Evolutionary conservation across 768 basidiomycete genomes (phyloP).

Genomic region (Suillus hirtellus): DNA sequence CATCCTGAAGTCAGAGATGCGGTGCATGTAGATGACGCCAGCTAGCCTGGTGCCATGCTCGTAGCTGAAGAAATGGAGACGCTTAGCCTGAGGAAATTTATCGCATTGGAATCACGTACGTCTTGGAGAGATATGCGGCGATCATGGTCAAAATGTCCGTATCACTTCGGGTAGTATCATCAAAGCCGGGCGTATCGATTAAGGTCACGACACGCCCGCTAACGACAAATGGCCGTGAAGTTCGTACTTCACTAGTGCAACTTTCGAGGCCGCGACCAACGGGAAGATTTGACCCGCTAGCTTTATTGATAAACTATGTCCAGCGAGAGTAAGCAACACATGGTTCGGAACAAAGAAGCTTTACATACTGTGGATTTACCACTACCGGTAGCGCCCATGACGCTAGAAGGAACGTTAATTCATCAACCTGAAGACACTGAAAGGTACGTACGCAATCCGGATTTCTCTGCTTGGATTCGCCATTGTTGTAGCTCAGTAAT

Average conservation of each 20-base stretch:
- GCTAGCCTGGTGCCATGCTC: conserved; percentile 42
- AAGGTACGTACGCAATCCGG: conserved; percentile 32
- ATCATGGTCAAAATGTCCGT: conserved; percentile 46
- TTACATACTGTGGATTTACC: conserved; percentile 37
- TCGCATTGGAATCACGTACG: conserved; percentile 5
- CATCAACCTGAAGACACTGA: neutral
- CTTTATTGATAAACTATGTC: conserved; percentile 47
- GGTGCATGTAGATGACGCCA: conserved; percentile 57
- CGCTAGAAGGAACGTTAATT: conserved; percentile 15
- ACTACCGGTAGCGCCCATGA: conserved; percentile 38
- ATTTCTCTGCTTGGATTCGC: conserved; percentile 30
- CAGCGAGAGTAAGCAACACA: neutral
- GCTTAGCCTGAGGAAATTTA: neutral
- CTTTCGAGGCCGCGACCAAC: conserved; percentile 44
- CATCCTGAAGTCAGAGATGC: conserved; percentile 52
- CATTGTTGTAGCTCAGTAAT: conserved; percentile 21
- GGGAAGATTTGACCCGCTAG: conserved; percentile 42
- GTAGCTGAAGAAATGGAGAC: conserved; percentile 22
- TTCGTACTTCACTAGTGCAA: conserved; percentile 43
- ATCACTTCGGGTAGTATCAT: conserved; percentile 47
- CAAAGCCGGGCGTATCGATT: conserved; percentile 58
- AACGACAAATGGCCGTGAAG: conserved; percentile 39
- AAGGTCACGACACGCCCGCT: conserved; percentile 42
- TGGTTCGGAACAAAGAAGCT: too few relatives aligned
- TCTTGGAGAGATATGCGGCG: conserved; percentile 27